phyloP scores from a whole-genome alignment of 2,329 filamentous ascomycete genomes.

The Claviceps monticola region DNA sequence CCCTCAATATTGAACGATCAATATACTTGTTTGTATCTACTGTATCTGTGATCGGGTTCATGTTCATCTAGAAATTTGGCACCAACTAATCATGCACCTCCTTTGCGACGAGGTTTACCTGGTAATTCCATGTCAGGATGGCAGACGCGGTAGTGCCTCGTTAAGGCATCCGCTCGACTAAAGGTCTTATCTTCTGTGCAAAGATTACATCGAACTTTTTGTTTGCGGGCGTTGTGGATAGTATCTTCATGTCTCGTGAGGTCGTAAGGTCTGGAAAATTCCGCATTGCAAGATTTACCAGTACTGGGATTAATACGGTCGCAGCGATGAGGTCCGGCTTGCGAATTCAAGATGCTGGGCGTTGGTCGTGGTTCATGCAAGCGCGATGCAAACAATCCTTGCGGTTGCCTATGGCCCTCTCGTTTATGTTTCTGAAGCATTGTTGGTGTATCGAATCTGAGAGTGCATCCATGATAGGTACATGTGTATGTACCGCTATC shows the following conservation, averaged over 20 bases:
- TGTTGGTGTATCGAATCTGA: constrained; percentile 76
- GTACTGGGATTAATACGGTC: constrained; percentile 89
- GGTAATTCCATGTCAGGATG: constrained; percentile 78
- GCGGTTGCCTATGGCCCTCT: constrained; percentile 75
- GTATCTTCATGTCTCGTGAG: constrained; percentile 93
- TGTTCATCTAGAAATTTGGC: neutral
- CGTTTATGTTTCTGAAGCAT: constrained; percentile 92
- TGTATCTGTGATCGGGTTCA: constrained; percentile 23
- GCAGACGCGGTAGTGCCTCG: constrained; percentile 85
- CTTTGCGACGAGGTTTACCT: constrained; percentile 39
- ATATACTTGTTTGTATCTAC: too few relatives aligned
- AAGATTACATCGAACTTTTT: constrained; percentile 83
- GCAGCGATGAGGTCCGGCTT: constrained; percentile 87
- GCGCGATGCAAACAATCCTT: constrained; percentile 21
- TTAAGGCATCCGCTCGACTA: constrained; percentile 86
- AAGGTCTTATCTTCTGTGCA: constrained; percentile 97
- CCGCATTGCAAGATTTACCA: constrained; percentile 83
- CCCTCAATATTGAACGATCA: too few relatives aligned
- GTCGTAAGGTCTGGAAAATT: constrained; percentile 94
- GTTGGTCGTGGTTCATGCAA: constrained; percentile 25
- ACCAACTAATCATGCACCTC: constrained; percentile 1
- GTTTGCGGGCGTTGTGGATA: constrained; percentile 87
- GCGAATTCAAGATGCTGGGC: constrained; percentile 57
- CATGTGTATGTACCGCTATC: constrained; percentile 90
- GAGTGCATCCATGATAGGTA: constrained; percentile 80